Evolutionary conservation across 2,329 filamentous ascomycete species (phyloP).

Genomic region (Tympanopsis confertula): DNA sequence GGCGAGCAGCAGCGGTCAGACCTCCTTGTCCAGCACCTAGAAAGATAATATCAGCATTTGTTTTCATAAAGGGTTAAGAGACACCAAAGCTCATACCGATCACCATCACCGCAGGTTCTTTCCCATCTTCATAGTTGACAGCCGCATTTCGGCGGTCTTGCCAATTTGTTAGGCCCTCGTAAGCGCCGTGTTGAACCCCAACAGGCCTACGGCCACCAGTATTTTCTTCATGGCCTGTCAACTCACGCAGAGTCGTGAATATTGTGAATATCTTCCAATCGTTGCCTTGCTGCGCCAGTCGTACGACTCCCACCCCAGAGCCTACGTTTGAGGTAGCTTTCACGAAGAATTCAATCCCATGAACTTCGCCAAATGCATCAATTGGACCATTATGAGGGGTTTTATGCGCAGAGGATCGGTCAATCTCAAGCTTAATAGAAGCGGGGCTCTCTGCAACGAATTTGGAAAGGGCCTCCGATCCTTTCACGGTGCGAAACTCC

Average conservation of each 20-base stretch:
- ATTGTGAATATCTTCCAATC: slow-evolving; percentile 53
- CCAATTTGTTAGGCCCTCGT: slow-evolving; percentile 45
- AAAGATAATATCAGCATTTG: slow-evolving; percentile 4
- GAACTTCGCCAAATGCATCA: slow-evolving; percentile 33
- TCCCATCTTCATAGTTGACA: slow-evolving; percentile 29
- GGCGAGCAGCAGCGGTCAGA: slow-evolving; percentile 40
- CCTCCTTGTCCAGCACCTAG: slow-evolving; percentile 49
- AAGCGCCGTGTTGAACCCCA: slow-evolving; percentile 43
- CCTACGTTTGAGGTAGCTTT: slow-evolving; percentile 40
- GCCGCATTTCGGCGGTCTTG: slow-evolving; percentile 36
- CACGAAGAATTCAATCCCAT: slow-evolving; percentile 45
- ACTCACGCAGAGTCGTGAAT: slow-evolving; percentile 43
- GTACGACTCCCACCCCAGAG: slow-evolving; percentile 39
- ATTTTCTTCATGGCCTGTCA: slow-evolving; percentile 41
- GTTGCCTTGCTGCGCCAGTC: slow-evolving; percentile 28
- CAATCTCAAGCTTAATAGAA: slow-evolving; percentile 30
- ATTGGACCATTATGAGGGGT: slow-evolving; percentile 31
- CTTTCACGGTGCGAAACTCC: slow-evolving; percentile 40
- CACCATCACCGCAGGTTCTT: slow-evolving; percentile 46
- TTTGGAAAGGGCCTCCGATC: slow-evolving; percentile 21
- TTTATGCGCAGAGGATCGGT: slow-evolving; percentile 28
- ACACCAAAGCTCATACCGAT: slow-evolving; percentile 33
- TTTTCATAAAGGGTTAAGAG: slow-evolving; percentile 3
- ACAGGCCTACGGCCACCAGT: slow-evolving; percentile 31
- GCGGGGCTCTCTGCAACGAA: slow-evolving; percentile 26